Base-by-base conservation (phyloP, 1,139 yeast species). In the Kodamaea ohmeri region DNA sequence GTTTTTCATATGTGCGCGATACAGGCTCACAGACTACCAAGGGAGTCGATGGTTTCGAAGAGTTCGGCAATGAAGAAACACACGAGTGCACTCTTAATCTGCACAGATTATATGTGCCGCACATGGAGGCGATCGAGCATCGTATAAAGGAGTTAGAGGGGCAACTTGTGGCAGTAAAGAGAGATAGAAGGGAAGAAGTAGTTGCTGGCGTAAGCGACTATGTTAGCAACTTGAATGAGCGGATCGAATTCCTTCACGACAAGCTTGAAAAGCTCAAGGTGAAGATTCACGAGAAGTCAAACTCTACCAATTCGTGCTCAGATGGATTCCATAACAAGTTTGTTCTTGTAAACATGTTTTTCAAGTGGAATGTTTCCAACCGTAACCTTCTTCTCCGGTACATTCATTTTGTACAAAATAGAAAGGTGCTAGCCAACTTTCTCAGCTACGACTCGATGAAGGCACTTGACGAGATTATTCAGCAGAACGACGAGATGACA, bases 301-400 rank as follows among this genome's bases (percentile, higher is more conserved):
- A 24, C 15, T 12, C 28, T 13, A 18, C 24, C n/a, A 4, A 8
- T 6, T 7, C 25, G 17, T 8, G 14, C 26, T 15, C 32, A 6
- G 54, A 52, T 27, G n/a, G n/a, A n/a, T 71, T 65, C 46, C 63
- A 67, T 40, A 71, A 71, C 47, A 65, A 63, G 41, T 71, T 71
- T 43, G 55, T 68, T 2, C 53, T 69, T 21, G 57, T 67, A 20
- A 59, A 65, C 32, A 68, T 67, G 72, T 56, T 67, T 29, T 52
- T 70, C 32, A 71, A 70, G 44, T 71, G 76, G 75, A 71, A 71
- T 45, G 58, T 59, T 29, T 45, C 53, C 12, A 67, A 65, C 40
- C 48, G 76, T 20, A 66, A 71, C 40, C 46, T 52, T 16, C 46
- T 68, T 7, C 50, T 64, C 43, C 65, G 61, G 45, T 71, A 69